A percentile compares a stretch with the other conserved stretches of the same genome.
Evolutionary conservation across 257 asterid species (phyloP).

Genomic region (Prunella vulgaris): DNA sequence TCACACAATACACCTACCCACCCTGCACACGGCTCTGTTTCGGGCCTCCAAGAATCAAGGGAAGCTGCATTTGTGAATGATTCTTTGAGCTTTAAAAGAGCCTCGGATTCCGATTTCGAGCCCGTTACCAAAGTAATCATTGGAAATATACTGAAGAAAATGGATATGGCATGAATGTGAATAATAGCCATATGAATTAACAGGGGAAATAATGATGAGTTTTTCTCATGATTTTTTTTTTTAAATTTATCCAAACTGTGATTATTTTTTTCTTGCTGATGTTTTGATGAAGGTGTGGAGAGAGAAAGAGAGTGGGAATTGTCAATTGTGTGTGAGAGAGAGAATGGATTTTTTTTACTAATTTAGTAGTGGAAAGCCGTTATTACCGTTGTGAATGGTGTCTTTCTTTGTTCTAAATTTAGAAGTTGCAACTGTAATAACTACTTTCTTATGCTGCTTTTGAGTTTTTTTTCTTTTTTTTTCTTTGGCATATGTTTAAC

Average conservation of each 20-base stretch:
- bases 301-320: background rate
- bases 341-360: constrained; percentile 6
- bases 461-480: background rate
- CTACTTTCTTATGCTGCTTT: background rate
- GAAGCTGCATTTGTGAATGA: constrained; percentile 38
- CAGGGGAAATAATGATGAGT: background rate
- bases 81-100: constrained; percentile 47
- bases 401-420: background rate
- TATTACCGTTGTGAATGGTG: constrained; percentile 17
- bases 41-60: constrained; percentile 68
- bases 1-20: constrained; percentile 58
- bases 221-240: background rate
- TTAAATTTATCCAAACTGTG: background rate
- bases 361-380: constrained; percentile 27
- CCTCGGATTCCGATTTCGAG: constrained; percentile 46
- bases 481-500: too few species aligned
- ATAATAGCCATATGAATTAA: constrained; percentile 40
- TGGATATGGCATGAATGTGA: constrained; percentile 20
- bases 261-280: background rate
- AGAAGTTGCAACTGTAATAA: constrained; percentile 14
- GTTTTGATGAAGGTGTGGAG: background rate
- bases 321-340: background rate
- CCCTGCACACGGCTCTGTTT: constrained; percentile 42
- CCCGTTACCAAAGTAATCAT: constrained; percentile 14
- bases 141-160: constrained; percentile 20